Base-by-base conservation (phyloP, 768 basidiomycete species). In the Lactifluus hygrophoroides region DNA sequence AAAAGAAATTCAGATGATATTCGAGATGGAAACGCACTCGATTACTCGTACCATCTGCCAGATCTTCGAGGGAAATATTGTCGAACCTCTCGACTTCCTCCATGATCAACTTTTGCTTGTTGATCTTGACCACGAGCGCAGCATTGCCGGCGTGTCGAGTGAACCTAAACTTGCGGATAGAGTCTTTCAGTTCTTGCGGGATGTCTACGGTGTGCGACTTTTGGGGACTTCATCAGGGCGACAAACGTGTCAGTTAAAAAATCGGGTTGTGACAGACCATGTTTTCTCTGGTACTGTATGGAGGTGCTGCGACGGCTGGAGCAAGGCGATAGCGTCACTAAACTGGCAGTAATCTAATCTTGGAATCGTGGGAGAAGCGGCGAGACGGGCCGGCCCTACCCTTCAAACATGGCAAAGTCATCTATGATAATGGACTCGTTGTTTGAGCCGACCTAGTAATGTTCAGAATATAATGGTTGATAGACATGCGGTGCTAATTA, bases 81-180 rank as follows among this genome's bases (percentile, higher is more conserved):
- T 87, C 84, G 63, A 89, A 85, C 67, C 85, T 82, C 54, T 92
- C 89, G 32, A 84, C 87, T 66, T 90, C 85, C 68, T 88, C 86
- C 86, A 96, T 87, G 63, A 83, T 67, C 57, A 94, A 79, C 65
- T 84, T 77, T 40, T 76, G 71, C 76, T 90, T 94, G 78, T 94
- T 86, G 73, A 94, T 90, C 82, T 94, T 94, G 72, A 94, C 84
- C 65, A 92, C 74, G 54, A 94, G 76, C 16, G 90, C 92, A 25
- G 90, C 85, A 65, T 78, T 85, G 38, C 84, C 71, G 44, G 78
- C 79, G 66, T 78, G 82, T 23, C 86, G 81, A 4, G 75, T 74
- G 56, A 90, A 88, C 14, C 89, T 74, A 74, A 94, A 95, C 68
- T 92, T 93, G 71, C 86, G 83, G 42, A 94, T 81, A 25, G 82